Conservation (phyloP, 2,329 filamentous ascomycete species). For the Macroventuria anomochaeta region DNA sequence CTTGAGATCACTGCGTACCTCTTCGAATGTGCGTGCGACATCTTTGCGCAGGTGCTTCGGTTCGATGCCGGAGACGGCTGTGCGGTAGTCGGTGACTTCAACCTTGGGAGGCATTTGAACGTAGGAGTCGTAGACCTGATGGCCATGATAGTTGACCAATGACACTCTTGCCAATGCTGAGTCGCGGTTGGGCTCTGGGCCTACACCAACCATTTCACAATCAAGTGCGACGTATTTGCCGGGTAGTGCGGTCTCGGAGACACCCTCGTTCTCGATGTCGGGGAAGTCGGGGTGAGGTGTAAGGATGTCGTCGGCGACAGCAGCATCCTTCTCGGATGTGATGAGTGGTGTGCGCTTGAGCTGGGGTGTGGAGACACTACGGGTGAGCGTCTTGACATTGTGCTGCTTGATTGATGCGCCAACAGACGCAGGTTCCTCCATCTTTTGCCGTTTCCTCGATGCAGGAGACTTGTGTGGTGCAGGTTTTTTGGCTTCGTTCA, state of each 20-base stretch:
- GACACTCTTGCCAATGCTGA: conserved; percentile 86
- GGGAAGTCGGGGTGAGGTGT: conserved; percentile 49
- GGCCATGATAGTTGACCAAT: conserved; percentile 90
- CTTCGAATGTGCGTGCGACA: conserved; percentile 64
- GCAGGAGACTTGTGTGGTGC: conserved; percentile 26
- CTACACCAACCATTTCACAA: conserved; percentile 97
- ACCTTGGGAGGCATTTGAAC: conserved; percentile 73
- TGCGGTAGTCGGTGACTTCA: conserved; percentile 88
- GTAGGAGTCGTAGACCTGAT: conserved; percentile 92
- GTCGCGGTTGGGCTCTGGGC: conserved; percentile 66
- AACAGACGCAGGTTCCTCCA: conserved; percentile 45
- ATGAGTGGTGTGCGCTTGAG: conserved; percentile 57
- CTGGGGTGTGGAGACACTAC: conserved; percentile 44
- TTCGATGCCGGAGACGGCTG: conserved; percentile 80
- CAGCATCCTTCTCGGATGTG: conserved; percentile 59
- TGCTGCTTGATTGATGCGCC: conserved; percentile 44
- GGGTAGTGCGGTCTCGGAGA: conserved; percentile 65
- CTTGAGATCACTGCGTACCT: conserved; percentile 76
- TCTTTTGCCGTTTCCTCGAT: conserved; percentile 47
- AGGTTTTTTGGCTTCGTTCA: conserved; percentile 43
- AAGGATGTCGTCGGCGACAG: conserved; percentile 61
- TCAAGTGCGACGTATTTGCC: conserved; percentile 94
- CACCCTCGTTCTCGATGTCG: conserved; percentile 53
- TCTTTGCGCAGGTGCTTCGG: conserved; percentile 70
- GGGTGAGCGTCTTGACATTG: conserved; percentile 53